phyloP scores from a whole-genome alignment of 257 asterid genomes.

The Rehmannia glutinosa region DNA sequence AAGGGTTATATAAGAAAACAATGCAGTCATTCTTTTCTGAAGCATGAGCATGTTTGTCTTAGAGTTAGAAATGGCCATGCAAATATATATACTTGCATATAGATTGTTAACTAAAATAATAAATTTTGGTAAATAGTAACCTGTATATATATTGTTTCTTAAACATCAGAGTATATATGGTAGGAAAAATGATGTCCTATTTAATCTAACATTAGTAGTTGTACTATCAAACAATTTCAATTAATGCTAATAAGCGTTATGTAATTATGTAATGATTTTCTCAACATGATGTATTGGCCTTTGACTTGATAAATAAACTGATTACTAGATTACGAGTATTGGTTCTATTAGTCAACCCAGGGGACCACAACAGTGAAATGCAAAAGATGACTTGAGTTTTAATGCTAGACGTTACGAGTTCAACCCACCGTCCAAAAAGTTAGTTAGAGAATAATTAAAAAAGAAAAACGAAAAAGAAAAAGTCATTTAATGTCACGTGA shows the following conservation, averaged over 20 bases:
- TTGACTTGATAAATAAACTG: neutral
- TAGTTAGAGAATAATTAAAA: neutral
- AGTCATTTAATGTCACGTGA: neutral
- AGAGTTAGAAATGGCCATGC: no score
- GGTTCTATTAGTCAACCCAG: neutral
- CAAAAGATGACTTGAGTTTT: neutral
- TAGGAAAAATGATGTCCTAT: neutral
- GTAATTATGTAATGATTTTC: neutral
- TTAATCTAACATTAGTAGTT: neutral
- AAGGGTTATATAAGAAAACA: no score
- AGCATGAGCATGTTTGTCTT: no score
- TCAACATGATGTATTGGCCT: neutral
- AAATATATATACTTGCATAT: no score
- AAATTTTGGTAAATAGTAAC: no score
- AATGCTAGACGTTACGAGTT: neutral
- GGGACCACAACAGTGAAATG: neutral
- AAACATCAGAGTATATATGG: neutral
- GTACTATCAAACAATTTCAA: neutral
- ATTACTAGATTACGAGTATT: neutral
- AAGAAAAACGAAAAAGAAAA: neutral
- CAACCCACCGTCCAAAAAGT: constrained; percentile 1
- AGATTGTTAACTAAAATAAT: no score
- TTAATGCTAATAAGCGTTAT: neutral
- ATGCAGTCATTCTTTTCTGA: no score
- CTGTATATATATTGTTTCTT: no score